These are phyloP conservation scores for Malus hybrid DNA, from an alignment of 331 rosid species.

Conservation along the genomic window DNA sequence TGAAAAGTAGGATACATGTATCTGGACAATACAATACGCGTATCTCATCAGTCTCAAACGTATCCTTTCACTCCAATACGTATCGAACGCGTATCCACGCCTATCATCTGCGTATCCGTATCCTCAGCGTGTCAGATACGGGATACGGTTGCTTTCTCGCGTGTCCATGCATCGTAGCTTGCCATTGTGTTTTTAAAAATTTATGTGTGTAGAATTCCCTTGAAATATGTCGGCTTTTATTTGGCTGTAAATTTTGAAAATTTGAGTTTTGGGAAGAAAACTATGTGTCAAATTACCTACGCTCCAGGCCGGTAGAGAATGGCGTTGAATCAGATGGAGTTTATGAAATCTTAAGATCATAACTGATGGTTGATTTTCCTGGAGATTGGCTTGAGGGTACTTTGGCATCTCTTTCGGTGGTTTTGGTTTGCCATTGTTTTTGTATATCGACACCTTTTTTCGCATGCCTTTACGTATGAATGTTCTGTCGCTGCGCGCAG, in stretches of 20 bases:
- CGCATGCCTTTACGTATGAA: constrained; percentile 2
- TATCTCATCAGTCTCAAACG: too few species aligned
- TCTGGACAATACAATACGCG: too few species aligned
- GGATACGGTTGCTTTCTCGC: too few species aligned
- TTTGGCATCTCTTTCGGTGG: background rate
- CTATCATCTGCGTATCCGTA: too few species aligned
- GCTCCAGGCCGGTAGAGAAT: background rate
- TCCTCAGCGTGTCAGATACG: too few species aligned
- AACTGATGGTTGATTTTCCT: too few species aligned
- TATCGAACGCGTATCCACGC: too few species aligned
- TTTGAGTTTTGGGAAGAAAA: background rate
- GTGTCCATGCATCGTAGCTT: too few species aligned
- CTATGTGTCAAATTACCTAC: background rate
- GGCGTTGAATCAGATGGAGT: background rate
- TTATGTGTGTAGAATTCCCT: too few species aligned
- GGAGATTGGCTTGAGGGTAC: too few species aligned
- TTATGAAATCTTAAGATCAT: background rate
- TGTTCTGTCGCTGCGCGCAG: constrained; percentile 40
- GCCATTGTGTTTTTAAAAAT: background rate
- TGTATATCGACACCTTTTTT: constrained; percentile 4
- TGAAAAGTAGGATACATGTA: too few species aligned
- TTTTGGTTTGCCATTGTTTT: background rate
- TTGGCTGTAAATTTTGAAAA: background rate
- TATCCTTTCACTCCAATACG: too few species aligned
- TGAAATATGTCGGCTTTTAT: background rate